phyloP scores from a whole-genome alignment of 2,329 filamentous ascomycete species.

The Alternaria hordeiaustralica region DNA sequence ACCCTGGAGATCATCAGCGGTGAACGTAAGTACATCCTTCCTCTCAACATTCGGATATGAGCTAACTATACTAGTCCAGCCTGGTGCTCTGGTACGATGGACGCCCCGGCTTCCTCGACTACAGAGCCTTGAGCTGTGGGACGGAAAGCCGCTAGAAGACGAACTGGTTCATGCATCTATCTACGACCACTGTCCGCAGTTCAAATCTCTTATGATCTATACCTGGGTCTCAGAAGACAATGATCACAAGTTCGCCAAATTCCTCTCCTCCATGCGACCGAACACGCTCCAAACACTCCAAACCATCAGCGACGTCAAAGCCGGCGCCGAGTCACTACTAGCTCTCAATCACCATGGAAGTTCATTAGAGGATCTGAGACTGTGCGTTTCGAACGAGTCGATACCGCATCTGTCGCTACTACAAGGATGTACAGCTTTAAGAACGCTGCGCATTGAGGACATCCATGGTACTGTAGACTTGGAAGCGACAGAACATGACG shows the following conservation, averaged over 20 bases:
- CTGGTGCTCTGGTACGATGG: slow-evolving; percentile 63
- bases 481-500: slow-evolving; percentile 60
- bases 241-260: slow-evolving; percentile 64
- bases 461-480: slow-evolving; percentile 53
- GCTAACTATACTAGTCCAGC: slow-evolving; percentile 52
- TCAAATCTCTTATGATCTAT: slow-evolving; percentile 67
- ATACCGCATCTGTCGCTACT: slow-evolving; percentile 59
- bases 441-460: slow-evolving; percentile 58
- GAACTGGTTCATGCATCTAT: slow-evolving; percentile 62
- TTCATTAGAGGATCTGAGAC: slow-evolving; percentile 62
- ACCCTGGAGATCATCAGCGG: slow-evolving; percentile 67
- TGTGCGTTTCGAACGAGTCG: slow-evolving; percentile 58
- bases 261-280: slow-evolving; percentile 62
- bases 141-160: slow-evolving; percentile 65
- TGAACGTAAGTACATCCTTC: slow-evolving; percentile 47
- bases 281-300: slow-evolving; percentile 66
- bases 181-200: slow-evolving; percentile 64
- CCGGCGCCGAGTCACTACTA: slow-evolving; percentile 62
- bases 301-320: slow-evolving; percentile 62
- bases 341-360: slow-evolving; percentile 60
- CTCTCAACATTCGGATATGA: not conserved
- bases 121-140: slow-evolving; percentile 64
- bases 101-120: slow-evolving; percentile 64
- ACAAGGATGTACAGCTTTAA: slow-evolving; percentile 57
- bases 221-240: slow-evolving; percentile 57